Base-by-base conservation (phyloP, 2,329 filamentous ascomycete genomes). In the Trichoderma aggressivum region DNA sequence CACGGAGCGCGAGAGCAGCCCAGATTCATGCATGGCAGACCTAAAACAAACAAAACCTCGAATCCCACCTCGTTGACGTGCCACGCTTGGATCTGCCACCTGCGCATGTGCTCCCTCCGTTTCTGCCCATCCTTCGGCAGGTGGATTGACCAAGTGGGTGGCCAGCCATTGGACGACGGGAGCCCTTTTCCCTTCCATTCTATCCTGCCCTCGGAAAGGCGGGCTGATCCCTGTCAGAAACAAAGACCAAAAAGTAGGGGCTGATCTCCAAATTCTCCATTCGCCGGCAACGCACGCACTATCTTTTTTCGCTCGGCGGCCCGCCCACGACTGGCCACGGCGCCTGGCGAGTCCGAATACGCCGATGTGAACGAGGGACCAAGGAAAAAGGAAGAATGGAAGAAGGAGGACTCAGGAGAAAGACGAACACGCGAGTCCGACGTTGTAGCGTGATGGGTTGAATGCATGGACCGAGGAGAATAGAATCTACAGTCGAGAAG, bases 281-380 rank as follows among this genome's bases (percentile, higher is more conserved):
- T 61, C 43, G 55, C 47, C 56, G 65, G 24, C 55, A 34, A 59
- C 55, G 32, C 55, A 69, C 28, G 58, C 55, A 60, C 55, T 60
- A 32, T 34, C 32, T 65, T 68, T 59, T 28, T 59, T 30, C 32
- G 26, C 65, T 60, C 14, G 65, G 65, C 65, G 65, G 65, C 18
- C 64, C 65, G 55, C 65, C n/a, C n/a, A 68, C 39, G 34, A 60
- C 26, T 16, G 24, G 8, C 12, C 36, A 36, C 55, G 55, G 65
- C 55, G 65, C 30, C 66, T 61, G 66, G 59, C 68, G 68, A 70
- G 50, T 70, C 68, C 68, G 68, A 70, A 70, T 70, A 70, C 68
- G 68, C 59, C 68, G 68, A 53, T 24, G 32, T 39, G 50, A 34
- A 39, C 47, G 18, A 56, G 34, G 21, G n/a, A n/a, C 8, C 10